Conservation (phyloP, 306 rosid genomes). For the Medicago arabica region DNA sequence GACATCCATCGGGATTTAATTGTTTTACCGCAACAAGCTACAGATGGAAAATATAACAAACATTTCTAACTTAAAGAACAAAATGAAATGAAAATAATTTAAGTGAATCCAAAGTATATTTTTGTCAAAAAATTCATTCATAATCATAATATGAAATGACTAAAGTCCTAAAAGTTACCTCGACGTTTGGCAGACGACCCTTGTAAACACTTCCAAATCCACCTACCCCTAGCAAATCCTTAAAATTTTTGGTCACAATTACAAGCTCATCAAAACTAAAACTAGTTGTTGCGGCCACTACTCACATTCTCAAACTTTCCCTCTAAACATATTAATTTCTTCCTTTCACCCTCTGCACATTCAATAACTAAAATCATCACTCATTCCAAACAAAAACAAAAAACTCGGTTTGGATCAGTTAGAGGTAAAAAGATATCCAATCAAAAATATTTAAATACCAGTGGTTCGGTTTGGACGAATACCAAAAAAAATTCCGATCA, state of each 20-base stretch:
- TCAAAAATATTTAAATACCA: too few relatives aligned
- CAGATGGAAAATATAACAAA: not conserved
- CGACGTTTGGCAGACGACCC: slow-evolving; percentile 78
- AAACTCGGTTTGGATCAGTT: too few relatives aligned
- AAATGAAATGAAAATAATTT: too few relatives aligned
- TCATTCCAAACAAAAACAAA: not conserved
- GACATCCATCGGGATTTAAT: slow-evolving; percentile 78
- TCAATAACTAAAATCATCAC: slow-evolving; percentile 2
- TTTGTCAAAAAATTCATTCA: not conserved
- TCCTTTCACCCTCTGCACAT: not conserved
- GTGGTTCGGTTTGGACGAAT: too few relatives aligned
- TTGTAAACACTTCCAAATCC: slow-evolving; percentile 96
- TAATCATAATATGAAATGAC: not conserved
- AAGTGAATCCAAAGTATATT: not conserved
- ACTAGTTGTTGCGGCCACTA: slow-evolving; percentile 40
- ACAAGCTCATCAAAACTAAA: slow-evolving; percentile 80
- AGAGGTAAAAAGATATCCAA: too few relatives aligned
- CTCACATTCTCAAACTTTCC: slow-evolving; percentile 41
- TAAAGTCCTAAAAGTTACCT: slow-evolving; percentile 32
- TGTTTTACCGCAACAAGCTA: slow-evolving; percentile 93
- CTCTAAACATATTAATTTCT: not conserved
- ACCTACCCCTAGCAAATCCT: slow-evolving; percentile 85
- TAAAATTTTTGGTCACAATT: slow-evolving; percentile 70
- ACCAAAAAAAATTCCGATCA: too few relatives aligned
- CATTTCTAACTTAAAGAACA: too few relatives aligned